Percentiles rank a stretch among this genome's conserved stretches.
Evolutionary conservation across 108 stramenopile species (phyloP).

Genomic region (Nitzschia sp.): DNA sequence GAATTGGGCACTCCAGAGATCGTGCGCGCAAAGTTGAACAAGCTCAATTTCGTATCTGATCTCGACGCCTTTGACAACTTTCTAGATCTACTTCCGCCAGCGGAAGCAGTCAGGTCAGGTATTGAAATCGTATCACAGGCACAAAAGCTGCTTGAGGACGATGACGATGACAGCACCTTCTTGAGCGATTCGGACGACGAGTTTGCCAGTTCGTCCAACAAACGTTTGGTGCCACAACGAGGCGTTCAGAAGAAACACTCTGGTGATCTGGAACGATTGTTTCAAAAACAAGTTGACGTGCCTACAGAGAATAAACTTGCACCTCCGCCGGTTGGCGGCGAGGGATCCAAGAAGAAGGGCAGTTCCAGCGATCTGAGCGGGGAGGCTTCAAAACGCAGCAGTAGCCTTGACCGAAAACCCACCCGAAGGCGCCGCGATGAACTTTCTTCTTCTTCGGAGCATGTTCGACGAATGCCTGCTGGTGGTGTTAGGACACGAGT

Average conservation of each 20-base stretch:
- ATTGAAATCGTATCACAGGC: neutral
- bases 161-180: neutral
- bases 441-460: no score
- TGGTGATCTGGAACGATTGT: conserved; percentile 1
- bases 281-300: neutral
- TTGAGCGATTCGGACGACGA: neutral
- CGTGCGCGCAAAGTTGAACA: neutral
- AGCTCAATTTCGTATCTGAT: neutral
- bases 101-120: neutral
- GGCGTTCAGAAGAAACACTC: neutral
- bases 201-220: neutral
- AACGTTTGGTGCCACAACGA: neutral
- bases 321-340: no score
- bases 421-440: no score
- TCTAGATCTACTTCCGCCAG: neutral
- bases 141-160: neutral
- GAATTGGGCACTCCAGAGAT: no score
- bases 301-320: neutral
- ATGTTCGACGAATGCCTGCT: no score
- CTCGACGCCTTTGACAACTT: conserved; percentile 1
- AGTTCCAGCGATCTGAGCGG: no score
- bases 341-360: no score
- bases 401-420: no score
- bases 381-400: no score
- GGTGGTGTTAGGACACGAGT: no score